Base-by-base conservation (phyloP, 1,284 basidiomycete species). In the Trichosporon faecale region DNA sequence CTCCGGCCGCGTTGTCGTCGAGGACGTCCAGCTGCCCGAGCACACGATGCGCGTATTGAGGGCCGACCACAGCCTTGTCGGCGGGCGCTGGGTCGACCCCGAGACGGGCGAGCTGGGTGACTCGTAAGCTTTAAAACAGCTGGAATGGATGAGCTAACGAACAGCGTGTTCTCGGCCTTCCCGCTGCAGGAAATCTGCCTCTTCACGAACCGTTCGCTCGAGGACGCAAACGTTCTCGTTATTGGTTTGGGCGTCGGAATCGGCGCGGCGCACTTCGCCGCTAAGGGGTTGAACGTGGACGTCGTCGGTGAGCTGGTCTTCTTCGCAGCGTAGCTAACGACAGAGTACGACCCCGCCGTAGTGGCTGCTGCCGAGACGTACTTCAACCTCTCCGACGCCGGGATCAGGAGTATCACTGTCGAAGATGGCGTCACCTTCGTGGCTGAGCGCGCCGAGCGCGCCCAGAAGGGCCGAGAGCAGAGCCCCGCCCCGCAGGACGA, bases 181-280 rank as follows among this genome's bases (percentile, higher is more conserved):
- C 86, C 92, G 2, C 79, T 95, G 21, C 94, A 97, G 79, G 94
- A 96, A 78, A 91, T 91, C 0, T 89, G 86, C 18, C 86, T 91
- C 16, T 82, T 96, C 18, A 87, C 90, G 6, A 85, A 88, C 8
- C 75, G 57, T 8, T 12, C 57, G 1, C 16, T 31, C 5, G 27
- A n/a, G 16, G 12, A 77, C 33, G 57, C 52, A 18, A 21, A 57
- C 21, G 29, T 46, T 2, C 35, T 21, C n/a, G 69, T 31, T 75
- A 94, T 93, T 79, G 95, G 94, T 31, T 87, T 97, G 14, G 95
- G 95, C 12, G 86, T 88, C 18, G 95, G 95, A 4, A 89, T 92
- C 66, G 89, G 91, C 2, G 90, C 92, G 0, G 88, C 88, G 61
- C 87, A 91, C 0, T 89, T 95, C 75, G 84, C 88, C 61, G 85